phyloP scores from a whole-genome alignment of 129 eudicot genomes.

The Flaveria robusta region DNA sequence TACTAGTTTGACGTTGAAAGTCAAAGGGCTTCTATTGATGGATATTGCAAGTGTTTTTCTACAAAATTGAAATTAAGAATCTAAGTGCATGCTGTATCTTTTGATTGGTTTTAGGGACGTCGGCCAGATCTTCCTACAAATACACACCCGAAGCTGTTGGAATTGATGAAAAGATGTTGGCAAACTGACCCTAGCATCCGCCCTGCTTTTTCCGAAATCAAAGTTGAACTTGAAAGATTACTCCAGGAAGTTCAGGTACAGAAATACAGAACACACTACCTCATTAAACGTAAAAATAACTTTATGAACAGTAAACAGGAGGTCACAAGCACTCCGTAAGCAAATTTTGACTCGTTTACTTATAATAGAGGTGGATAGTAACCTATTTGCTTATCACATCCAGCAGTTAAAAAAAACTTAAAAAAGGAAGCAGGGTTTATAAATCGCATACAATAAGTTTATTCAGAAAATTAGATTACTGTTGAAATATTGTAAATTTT shows the following conservation, averaged over 20 bases:
- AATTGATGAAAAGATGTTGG: constrained; percentile 93
- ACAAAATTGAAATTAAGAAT: background rate
- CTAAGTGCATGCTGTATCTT: constrained; percentile 6
- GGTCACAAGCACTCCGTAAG: background rate
- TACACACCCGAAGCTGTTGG: constrained; percentile 67
- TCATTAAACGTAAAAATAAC: background rate
- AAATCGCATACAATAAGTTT: background rate
- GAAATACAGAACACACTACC: background rate
- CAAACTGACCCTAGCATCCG: constrained; percentile 54
- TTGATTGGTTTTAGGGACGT: constrained; percentile 52
- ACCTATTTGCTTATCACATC: background rate
- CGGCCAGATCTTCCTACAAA: constrained; percentile 85
- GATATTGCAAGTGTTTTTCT: background rate
- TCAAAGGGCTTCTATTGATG: background rate
- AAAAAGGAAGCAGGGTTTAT: background rate
- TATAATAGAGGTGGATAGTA: background rate
- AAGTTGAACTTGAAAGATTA: constrained; percentile 61
- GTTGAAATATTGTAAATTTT: background rate
- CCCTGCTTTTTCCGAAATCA: constrained; percentile 67
- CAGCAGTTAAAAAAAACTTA: background rate
- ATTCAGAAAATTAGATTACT: background rate
- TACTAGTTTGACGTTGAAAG: background rate
- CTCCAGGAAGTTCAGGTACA: constrained; percentile 58
- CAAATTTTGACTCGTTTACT: background rate
- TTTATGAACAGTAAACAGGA: background rate